Percentiles rank a stretch among this genome's conserved stretches.
phyloP scores from a whole-genome alignment of 2,329 filamentous ascomycete genomes.

The Sporothrix protearum region DNA sequence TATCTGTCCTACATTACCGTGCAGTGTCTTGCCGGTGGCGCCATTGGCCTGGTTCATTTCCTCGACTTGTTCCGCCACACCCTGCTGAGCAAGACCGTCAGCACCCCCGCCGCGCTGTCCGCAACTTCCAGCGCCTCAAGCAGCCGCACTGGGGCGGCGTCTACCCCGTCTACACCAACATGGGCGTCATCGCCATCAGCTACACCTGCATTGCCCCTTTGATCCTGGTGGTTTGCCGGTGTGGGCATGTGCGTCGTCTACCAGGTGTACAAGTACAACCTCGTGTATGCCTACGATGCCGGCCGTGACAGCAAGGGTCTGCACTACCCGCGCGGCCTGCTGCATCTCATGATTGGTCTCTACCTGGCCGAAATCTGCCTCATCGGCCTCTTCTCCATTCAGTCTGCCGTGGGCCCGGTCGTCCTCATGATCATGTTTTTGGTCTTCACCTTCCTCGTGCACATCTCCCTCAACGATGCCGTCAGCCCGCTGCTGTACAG shows the following conservation, averaged over 20 bases:
- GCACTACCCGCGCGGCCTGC: constrained; percentile 80
- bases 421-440: constrained; percentile 72
- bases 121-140: constrained; percentile 65
- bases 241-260: constrained; percentile 77
- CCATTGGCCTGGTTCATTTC: constrained; percentile 67
- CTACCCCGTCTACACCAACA: constrained; percentile 70
- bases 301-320: constrained; percentile 84
- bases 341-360: constrained; percentile 77
- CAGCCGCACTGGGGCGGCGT: constrained; percentile 74
- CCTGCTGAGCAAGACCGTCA: constrained; percentile 65
- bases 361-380: constrained; percentile 78
- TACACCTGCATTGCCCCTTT: constrained; percentile 83
- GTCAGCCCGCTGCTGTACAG: constrained; percentile 69
- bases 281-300: constrained; percentile 76
- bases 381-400: constrained; percentile 74
- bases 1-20: constrained; percentile 83
- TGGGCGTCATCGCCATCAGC: constrained; percentile 70
- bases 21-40: constrained; percentile 75
- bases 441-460: constrained; percentile 72
- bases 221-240: constrained; percentile 72
- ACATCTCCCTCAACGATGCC: constrained; percentile 66
- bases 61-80: constrained; percentile 50
- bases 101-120: constrained; percentile 78
- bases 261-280: constrained; percentile 79
- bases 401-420: constrained; percentile 63